These are phyloP conservation scores for Chrysoporthe puriensis DNA, from an alignment of 2,329 filamentous ascomycete species.

Conservation along the genomic window DNA sequence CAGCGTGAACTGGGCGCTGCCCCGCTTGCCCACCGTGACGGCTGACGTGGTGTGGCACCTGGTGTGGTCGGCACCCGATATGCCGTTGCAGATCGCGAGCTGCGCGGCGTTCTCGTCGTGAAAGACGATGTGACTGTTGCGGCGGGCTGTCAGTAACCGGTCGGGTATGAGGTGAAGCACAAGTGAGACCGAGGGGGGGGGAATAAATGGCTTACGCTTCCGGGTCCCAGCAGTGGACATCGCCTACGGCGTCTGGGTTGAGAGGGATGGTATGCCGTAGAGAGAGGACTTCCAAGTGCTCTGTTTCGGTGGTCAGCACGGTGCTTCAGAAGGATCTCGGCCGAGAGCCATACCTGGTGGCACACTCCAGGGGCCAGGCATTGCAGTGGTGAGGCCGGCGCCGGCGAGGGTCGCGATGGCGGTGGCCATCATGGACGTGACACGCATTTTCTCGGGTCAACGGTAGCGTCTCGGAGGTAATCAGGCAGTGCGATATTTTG, in stretches of 20 bases:
- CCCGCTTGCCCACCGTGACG: slow-evolving; percentile 49
- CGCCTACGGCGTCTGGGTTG: slow-evolving; percentile 46
- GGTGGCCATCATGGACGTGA: slow-evolving; percentile 36
- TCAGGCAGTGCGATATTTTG: too few relatives aligned
- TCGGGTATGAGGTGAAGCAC: not conserved
- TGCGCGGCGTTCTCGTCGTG: slow-evolving; percentile 63
- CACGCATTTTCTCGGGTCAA: slow-evolving; percentile 38
- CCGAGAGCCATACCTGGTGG: slow-evolving; percentile 18
- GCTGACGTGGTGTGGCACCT: slow-evolving; percentile 49
- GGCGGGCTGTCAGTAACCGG: not conserved
- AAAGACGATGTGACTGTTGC: slow-evolving; percentile 45
- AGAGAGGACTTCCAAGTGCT: slow-evolving; percentile 50
- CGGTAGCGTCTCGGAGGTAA: too few relatives aligned
- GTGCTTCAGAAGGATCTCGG: not conserved
- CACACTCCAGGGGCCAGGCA: slow-evolving; percentile 27
- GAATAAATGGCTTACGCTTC: slow-evolving; percentile 41
- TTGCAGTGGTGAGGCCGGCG: slow-evolving; percentile 35
- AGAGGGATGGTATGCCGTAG: slow-evolving; percentile 44
- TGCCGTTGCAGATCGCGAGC: slow-evolving; percentile 63
- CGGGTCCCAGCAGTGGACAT: slow-evolving; percentile 46
- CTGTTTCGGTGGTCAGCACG: slow-evolving; percentile 2
- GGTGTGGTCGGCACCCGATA: slow-evolving; percentile 46
- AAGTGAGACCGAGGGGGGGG: not conserved
- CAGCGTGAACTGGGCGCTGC: slow-evolving; percentile 53
- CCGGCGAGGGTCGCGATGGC: slow-evolving; percentile 39